Evolutionary conservation across 768 basidiomycete species (phyloP), one percentile per base, ranked within the genome.

Genomic region (Mycena polygramma): DNA sequence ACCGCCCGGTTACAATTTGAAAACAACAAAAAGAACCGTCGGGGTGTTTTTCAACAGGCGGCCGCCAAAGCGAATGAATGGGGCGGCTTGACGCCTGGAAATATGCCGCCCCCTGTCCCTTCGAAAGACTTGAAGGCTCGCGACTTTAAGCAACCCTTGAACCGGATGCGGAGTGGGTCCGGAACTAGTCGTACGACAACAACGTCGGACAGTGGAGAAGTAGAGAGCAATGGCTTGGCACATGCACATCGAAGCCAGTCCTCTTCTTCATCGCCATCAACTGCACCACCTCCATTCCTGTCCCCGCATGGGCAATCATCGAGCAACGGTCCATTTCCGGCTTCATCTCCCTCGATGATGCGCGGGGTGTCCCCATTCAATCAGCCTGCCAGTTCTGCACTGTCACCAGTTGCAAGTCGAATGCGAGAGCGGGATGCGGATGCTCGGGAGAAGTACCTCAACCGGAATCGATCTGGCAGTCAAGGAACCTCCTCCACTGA

Each of bases 381-480:
- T 75, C 73, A 83, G 30, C 78, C 83, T 73, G 70, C 81, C 53
- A 68, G 82, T 22, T 86, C 87, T 51, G 89, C 89, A 26, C 78
- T 95, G 63, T 93, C 94, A 4, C 94, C 94, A 4, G 88, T 96
- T 66, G 92, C 91, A 36, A 91, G 84, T 74, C 92, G 94, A 41
- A 91, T 96, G 86, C 89, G 91, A 73, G 92, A 94, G 80, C 87
- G 90, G 66, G 94, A 96, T 77, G 94, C 94, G 22, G 92, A 92
- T 77, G 95, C 94, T 45, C 94, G 93, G 85, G 94, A 94, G 78
- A 93, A 94, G 75, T 96, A 94, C 77, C 84, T 94, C 78, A 85
- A 88, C 70, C 88, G 94, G 66, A 93, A 93, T 82, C 88, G 94
- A 66, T 95, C 94, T 77, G 94, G 92, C 58, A 94, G 93, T 75